phyloP scores from a whole-genome alignment of 805 yeast genomes.

The Yarrowia alimentaria region DNA sequence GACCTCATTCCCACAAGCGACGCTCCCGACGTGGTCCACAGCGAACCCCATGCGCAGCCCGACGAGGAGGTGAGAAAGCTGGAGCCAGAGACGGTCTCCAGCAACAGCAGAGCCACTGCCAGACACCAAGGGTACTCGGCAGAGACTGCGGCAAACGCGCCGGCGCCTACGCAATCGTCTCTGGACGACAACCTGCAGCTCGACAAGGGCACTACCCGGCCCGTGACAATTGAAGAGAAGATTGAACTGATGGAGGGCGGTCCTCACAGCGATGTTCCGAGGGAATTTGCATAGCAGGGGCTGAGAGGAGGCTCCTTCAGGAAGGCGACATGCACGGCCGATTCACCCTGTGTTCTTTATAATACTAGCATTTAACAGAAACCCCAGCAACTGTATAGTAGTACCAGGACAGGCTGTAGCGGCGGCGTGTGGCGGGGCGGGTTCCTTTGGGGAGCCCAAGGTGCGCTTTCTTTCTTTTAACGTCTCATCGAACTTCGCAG shows the following conservation, averaged over 20 bases:
- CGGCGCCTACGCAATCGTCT: conserved; percentile 4
- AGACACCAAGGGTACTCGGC: no score
- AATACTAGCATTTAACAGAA: conserved; percentile 11
- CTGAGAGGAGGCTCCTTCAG: no score
- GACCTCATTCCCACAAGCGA: conserved; percentile 18
- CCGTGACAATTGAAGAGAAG: conserved; percentile 27
- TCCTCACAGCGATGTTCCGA: conserved; percentile 24
- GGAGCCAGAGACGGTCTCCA: no score
- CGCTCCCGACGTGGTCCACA: conserved; percentile 4
- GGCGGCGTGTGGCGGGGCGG: no score
- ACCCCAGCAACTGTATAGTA: not conserved
- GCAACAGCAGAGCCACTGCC: no score
- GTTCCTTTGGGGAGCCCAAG: no score
- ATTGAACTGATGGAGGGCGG: conserved; percentile 27
- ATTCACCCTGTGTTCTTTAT: no score
- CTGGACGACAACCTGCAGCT: conserved; percentile 12
- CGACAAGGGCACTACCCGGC: conserved; percentile 25
- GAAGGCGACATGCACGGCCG: no score
- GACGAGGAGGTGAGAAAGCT: conserved; percentile 5
- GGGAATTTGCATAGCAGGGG: conserved; percentile 24
- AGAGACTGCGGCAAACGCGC: no score
- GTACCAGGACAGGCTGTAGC: no score
- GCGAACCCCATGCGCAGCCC: conserved; percentile 26
- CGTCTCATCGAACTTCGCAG: conserved; percentile 26
- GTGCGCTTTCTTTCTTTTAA: conserved; percentile 4